Base-by-base conservation (phyloP, 2,329 filamentous ascomycete species). In the Neobulgaria alba region DNA sequence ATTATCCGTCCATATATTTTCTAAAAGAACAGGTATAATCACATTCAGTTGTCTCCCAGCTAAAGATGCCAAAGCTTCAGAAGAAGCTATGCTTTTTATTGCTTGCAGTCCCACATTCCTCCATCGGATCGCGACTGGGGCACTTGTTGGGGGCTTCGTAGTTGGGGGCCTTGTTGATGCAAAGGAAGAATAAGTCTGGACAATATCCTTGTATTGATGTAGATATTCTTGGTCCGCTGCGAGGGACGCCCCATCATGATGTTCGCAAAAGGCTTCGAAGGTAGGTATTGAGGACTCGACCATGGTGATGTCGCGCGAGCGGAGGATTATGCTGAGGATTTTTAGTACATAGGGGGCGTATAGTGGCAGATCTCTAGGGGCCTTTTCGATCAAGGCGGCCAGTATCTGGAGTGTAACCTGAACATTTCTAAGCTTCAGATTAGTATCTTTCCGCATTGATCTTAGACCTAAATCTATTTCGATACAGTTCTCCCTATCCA, bases 381-480 rank as follows among this genome's bases (percentile, higher is more conserved):
- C 77, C 66, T 95, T 95, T 60, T 96, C 89, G 63, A 96, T 88
- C 55, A 98, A 73, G 33, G 89, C 87, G 46, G 82, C 80, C 52
- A 95, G 72, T 54, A 98, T 95, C 62, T 93, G 85, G 44, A 98
- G 79, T 2, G 89, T 95, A 50, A 98, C 88, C 62, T 94, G 87
- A 43, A 95, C 85, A 68, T 93, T 93, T 52, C 86, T 92, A 41
- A 26, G 29, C 8, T 10, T 41, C n/a, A 36, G 4, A 42, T 57
- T 26, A 26, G 12, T 12, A 26, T 12, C 23, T 12, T 26, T 26
- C 12, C 7, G 12, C 23, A 7, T 26, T 26, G 23, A 7, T 12
- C 7, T 26, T 7, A 12, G 23, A 26, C 33, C 55, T 48, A 45
- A 48, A 20, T 14, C n/a, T 15, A 30, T 23, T 14, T 35, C 15